Evolutionary conservation across 768 basidiomycete species (phyloP), one percentile per base, ranked within the genome.

Genomic region (Trametes meyenii): DNA sequence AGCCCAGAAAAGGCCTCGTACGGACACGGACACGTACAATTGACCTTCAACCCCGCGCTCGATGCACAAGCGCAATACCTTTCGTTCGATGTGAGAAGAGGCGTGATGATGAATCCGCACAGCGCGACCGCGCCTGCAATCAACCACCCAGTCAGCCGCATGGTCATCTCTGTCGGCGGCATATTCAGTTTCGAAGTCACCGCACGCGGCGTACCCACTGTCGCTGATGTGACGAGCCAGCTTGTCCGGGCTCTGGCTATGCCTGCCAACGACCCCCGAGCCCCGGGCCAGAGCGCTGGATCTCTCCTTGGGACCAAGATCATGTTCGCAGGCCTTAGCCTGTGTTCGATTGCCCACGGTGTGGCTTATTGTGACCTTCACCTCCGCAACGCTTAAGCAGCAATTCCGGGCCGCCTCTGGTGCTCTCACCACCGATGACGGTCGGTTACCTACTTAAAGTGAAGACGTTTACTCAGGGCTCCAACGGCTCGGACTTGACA

Each of bases 1-100:
- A 67, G 62, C 29, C 66, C 66, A 13, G 56, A 63, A 13, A 60
- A 61, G 42, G 35, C 44, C 26, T 55, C 55, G 38, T 58, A 62
- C 43, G 26, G 43, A 26, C 42, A 36, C 43, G 26, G 43, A 26
- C 42, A 36, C n/a, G 26, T 33, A 19, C 46, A 61, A 33, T 33
- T 33, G 29, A 33, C 29, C 44, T 45, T 62, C 49, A 57, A 60
- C 48, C 58, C 62, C 19, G 16, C 55, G 36, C 55, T 66, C 45
- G 54, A 55, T 35, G 51, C 54, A 19, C 17, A n/a, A 17, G 29
- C 36, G 17, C 36, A 46, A n/a, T 48, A 50, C 17, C 14, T 53
- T 16, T 6, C 29, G 36, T 67, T 62, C 60, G 60, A 66, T 38
- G 33, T 68, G 14, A 45, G 55, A 35, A 19, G 44, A 5, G 45